Percentiles rank a stretch among this genome's conserved stretches.
These are phyloP conservation scores for Lactifluus echinatus DNA, from an alignment of 768 basidiomycete species.

Conservation along the genomic window DNA sequence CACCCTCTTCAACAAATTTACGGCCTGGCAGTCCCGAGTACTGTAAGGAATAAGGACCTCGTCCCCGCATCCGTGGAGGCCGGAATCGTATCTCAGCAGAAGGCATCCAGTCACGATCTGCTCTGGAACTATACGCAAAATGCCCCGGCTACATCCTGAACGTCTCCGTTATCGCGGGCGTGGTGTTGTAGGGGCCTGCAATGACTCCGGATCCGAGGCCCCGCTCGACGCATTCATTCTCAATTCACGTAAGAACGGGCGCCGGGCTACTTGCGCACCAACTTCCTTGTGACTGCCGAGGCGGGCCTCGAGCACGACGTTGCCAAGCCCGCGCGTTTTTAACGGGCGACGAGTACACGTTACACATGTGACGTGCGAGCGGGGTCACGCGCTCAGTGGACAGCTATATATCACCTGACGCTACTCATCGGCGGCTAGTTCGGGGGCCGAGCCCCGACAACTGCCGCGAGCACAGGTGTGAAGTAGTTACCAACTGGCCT, in stretches of 20 bases:
- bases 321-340: not conserved
- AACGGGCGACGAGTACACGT: no score
- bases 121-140: no score
- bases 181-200: not conserved
- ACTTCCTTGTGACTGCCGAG: constrained; percentile 17
- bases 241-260: no score
- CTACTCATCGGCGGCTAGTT: constrained; percentile 17
- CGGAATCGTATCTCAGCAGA: no score
- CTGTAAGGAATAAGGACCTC: no score
- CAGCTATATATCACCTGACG: not conserved
- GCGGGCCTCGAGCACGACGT: not conserved
- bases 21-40: not conserved
- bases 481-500: constrained; percentile 23
- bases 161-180: not conserved
- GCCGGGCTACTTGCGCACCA: constrained; percentile 28
- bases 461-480: constrained; percentile 23
- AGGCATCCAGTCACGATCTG: no score
- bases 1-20: constrained; percentile 11
- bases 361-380: constrained; percentile 21
- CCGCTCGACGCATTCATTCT: not conserved
- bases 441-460: no score
- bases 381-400: constrained; percentile 17
- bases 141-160: not conserved
- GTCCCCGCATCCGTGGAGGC: no score
- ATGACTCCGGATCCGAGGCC: not conserved